Evolutionary conservation across 164 flowering plant species (phyloP).

Genomic region (Tetracentron sinense): DNA sequence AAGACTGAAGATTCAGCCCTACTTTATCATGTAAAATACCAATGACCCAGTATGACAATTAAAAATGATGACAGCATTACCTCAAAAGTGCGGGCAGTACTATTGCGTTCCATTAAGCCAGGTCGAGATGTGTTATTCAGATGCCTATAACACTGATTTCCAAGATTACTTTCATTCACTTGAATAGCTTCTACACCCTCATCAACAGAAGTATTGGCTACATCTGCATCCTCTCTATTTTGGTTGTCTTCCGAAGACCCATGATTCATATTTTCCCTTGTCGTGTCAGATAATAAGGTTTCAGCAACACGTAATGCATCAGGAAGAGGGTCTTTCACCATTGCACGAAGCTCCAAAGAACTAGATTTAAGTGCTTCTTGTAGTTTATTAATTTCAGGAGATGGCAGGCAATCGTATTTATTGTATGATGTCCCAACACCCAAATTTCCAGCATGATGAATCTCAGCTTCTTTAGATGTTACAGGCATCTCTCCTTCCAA

Average conservation of each 20-base stretch:
- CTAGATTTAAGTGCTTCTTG: conserved; percentile 48
- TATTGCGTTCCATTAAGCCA: conserved; percentile 49
- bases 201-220: conserved; percentile 6
- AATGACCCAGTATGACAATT: no score
- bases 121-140: conserved; percentile 21
- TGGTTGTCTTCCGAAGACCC: conserved; percentile 14
- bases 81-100: conserved; percentile 52
- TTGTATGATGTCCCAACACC: conserved; percentile 5
- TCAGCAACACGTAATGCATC: conserved; percentile 46
- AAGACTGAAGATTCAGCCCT: not conserved
- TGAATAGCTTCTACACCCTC: conserved; percentile 15
- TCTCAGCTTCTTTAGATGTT: conserved; percentile 22
- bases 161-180: conserved; percentile 4
- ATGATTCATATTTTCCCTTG: conserved; percentile 6
- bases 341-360: conserved; percentile 37
- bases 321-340: conserved; percentile 72
- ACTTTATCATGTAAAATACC: not conserved
- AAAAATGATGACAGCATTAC: conserved; percentile 20
- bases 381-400: conserved; percentile 35
- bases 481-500: conserved; percentile 3
- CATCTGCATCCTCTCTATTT: conserved; percentile 9
- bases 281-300: conserved; percentile 16
- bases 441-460: conserved; percentile 26
- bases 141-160: conserved; percentile 1
- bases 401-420: conserved; percentile 19